A percentile compares a stretch with the other conserved stretches of the same genome.
Evolutionary conservation across 2,329 filamentous ascomycete genomes (phyloP).

Genomic region (Hymenoscyphus occultus): DNA sequence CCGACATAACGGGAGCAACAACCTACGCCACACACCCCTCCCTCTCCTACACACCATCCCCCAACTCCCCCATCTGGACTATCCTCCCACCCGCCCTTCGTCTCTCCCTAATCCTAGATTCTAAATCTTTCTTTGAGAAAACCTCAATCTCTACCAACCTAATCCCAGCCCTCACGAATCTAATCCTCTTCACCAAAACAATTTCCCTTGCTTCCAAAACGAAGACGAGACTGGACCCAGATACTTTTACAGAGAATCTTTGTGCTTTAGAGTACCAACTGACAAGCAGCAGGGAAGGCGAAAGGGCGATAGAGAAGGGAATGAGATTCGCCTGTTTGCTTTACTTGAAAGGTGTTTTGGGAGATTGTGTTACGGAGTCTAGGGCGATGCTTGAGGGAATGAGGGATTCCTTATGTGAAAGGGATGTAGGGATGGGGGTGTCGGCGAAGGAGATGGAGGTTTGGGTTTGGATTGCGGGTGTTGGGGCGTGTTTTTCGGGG

Average conservation of each 20-base stretch:
- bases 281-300: no score
- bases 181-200: slow-evolving; percentile 22
- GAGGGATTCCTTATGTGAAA: background rate
- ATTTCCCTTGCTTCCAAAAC: slow-evolving; percentile 13
- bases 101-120: background rate
- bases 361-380: background rate
- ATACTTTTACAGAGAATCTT: slow-evolving; percentile 21
- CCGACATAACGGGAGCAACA: slow-evolving; percentile 29
- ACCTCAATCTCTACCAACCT: slow-evolving; percentile 14
- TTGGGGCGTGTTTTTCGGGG: background rate
- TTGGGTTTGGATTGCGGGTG: background rate
- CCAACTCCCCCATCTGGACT: slow-evolving; percentile 17
- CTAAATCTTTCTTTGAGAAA: slow-evolving; percentile 1
- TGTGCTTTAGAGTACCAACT: slow-evolving; percentile 18
- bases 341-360: no score
- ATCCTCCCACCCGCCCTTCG: slow-evolving; percentile 9
- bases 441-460: background rate
- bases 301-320: slow-evolving; percentile 4
- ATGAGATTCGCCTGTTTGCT: background rate
- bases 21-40: slow-evolving; percentile 24
- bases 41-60: slow-evolving; percentile 16
- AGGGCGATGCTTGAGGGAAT: background rate
- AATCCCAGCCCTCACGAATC: slow-evolving; percentile 15
- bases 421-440: background rate
- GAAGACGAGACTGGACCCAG: slow-evolving; percentile 15